phyloP scores from a whole-genome alignment of 2,329 filamentous ascomycete genomes.

The Aspergillus sp. region DNA sequence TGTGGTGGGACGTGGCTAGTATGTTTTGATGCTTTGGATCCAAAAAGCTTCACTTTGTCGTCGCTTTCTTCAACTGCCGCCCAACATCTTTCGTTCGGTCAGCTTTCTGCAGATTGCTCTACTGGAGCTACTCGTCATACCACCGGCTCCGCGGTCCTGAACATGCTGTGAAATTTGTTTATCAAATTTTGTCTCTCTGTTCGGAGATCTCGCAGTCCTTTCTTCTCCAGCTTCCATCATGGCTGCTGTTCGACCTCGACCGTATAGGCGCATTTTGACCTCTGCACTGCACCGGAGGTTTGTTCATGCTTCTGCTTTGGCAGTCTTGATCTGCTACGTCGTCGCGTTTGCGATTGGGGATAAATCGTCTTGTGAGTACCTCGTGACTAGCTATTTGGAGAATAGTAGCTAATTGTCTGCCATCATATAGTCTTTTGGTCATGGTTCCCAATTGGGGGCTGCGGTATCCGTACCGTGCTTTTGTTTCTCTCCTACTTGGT shows the following conservation, averaged over 20 bases:
- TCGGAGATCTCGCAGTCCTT: conserved; percentile 19
- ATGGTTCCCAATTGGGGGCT: conserved; percentile 74
- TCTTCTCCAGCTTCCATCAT: conserved; percentile 25
- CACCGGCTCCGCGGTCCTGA: conserved; percentile 6
- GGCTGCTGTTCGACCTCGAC: conserved; percentile 34
- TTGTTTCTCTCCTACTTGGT: conserved; percentile 70
- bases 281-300: conserved; percentile 83
- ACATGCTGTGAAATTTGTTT: conserved; percentile 16
- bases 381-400: not conserved
- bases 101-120: not conserved
- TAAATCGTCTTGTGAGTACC: conserved; percentile 60
- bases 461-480: conserved; percentile 66
- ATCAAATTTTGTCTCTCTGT: conserved; percentile 8
- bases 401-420: not conserved
- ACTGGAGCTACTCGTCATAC: conserved; percentile 7
- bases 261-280: conserved; percentile 84
- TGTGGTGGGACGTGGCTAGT: conserved; percentile 13
- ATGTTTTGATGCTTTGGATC: conserved; percentile 31
- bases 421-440: conserved; percentile 63
- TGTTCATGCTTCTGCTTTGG: conserved; percentile 64
- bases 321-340: conserved; percentile 65
- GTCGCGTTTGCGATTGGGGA: conserved; percentile 64
- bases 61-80: conserved; percentile 10
- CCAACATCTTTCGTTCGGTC: conserved; percentile 3
- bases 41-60: conserved; percentile 20